Evolutionary conservation across 768 basidiomycete genomes (phyloP), one percentile per base, ranked within the genome.

Genomic region (Agrocybe pediades): DNA sequence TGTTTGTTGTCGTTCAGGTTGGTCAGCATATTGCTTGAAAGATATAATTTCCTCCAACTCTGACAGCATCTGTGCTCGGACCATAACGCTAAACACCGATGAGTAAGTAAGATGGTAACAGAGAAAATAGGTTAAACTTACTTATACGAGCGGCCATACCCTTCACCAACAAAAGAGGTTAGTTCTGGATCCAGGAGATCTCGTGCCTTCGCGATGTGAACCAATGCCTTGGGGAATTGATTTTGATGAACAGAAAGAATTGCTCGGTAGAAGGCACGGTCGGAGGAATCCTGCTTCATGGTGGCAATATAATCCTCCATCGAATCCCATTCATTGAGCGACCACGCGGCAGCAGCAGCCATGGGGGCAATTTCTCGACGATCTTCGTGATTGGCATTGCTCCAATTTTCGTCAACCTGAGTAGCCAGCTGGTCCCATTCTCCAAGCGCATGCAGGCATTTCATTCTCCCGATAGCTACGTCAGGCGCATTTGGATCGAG

Each of bases 61-160:
- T 1, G 96, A 95, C 13, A 99, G 79, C 92, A 98, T 96, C 71
- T 99, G 97, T 1, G 97, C 95, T 9, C 97, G 90, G 51, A 99
- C 95, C 79, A 98, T 89, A 26, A 91, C 88, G 65, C 95, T 98
- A 57, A 15, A 62, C 41, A 17, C 3, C 6, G 17, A 17, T 25
- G 9, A 51, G 56, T 27, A 51, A 51, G 43, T 42, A 27, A 24
- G 13, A 20, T 19, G 15, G 11, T 24, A 40, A 44, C 17, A 20
- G 41, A 48, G 25, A 41, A 43, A 36, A 24, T 39, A 19, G n/a
- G 15, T 47, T 44, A 21, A 16, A 9, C 84, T 73, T 60, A 96
- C 95, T 93, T 94, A 71, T 98, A 98, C 1, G 95, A 92, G 29
- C 96, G 85, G n/a, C 92, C 93, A 73, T 98, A 98, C 51, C 92